Evolutionary conservation across 1,284 basidiomycete species (phyloP).

Genomic region (Microbotryum lychnidis-dioicae): DNA sequence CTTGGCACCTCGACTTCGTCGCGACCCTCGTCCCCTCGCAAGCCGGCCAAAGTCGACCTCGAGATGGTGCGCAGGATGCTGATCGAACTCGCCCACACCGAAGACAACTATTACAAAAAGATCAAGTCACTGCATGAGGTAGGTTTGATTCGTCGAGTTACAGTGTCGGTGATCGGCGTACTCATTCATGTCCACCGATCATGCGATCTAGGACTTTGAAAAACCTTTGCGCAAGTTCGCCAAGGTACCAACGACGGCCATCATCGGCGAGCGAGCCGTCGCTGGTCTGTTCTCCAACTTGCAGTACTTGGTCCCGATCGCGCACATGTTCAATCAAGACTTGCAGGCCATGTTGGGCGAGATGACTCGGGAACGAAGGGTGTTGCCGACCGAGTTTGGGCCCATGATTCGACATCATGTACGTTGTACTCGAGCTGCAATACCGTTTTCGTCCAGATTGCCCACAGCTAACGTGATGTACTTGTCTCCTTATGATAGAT

Average conservation of each 20-base stretch:
- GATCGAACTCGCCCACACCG: conserved; percentile 20
- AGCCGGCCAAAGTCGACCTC: conserved; percentile 15
- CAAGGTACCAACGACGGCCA: conserved; percentile 13
- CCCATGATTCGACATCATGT: conserved; percentile 21
- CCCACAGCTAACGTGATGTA: background rate
- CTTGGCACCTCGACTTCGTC: background rate
- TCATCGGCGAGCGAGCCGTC: conserved; percentile 20
- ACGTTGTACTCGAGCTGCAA: background rate
- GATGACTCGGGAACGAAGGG: conserved; percentile 2
- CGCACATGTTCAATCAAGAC: conserved; percentile 16
- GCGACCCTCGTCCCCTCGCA: conserved; percentile 13
- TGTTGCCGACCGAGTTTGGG: conserved; percentile 18
- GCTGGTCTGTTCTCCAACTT: conserved; percentile 26
- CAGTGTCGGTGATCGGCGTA: too few relatives aligned
- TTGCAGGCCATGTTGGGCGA: conserved; percentile 3
- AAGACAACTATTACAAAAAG: conserved; percentile 22
- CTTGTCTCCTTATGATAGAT: conserved; percentile 5
- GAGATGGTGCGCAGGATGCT: conserved; percentile 16
- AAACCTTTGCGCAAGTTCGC: conserved; percentile 17
- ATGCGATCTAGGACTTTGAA: conserved; percentile 16
- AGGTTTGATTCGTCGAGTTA: background rate
- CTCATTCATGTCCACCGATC: background rate
- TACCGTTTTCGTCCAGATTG: background rate
- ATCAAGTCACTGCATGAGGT: conserved; percentile 17
- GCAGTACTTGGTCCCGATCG: conserved; percentile 24